These are phyloP conservation scores for Neonectria sp. DNA, from an alignment of 2,329 filamentous ascomycete species.

Conservation along the genomic window DNA sequence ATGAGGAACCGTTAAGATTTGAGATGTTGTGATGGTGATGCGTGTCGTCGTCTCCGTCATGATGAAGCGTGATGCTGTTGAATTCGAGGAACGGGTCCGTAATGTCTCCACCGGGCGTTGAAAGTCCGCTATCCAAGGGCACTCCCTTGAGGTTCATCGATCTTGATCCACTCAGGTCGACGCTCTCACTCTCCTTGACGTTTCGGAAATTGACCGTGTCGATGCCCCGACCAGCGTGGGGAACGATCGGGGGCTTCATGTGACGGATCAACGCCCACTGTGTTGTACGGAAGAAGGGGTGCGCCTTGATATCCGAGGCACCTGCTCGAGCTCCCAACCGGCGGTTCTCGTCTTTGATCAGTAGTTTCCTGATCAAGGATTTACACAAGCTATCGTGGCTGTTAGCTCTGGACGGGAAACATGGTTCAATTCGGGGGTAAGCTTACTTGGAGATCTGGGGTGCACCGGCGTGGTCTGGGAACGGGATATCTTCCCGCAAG, in stretches of 20 bases:
- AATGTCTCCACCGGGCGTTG: conserved; percentile 86
- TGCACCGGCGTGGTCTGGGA: conserved; percentile 88
- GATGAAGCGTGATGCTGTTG: conserved; percentile 97
- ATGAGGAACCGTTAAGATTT: conserved; percentile 13
- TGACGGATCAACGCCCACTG: conserved; percentile 98
- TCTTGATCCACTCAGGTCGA: conserved; percentile 81
- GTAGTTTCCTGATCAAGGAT: conserved; percentile 92
- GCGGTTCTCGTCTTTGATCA: conserved; percentile 98
- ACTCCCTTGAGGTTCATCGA: conserved; percentile 78
- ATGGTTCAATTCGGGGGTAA: background rate
- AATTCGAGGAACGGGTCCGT: conserved; percentile 98
- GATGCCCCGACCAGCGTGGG: conserved; percentile 88
- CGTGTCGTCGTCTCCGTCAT: conserved; percentile 86
- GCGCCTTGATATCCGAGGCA: conserved; percentile 95
- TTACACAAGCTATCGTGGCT: conserved; percentile 83
- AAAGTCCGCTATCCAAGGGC: conserved; percentile 86
- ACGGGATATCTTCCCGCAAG: conserved; percentile 93
- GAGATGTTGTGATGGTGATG: conserved; percentile 20
- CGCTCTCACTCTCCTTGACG: conserved; percentile 96
- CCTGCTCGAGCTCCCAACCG: conserved; percentile 94
- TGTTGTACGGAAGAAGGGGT: conserved; percentile 95
- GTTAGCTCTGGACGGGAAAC: conserved; percentile 33
- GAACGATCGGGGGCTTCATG: conserved; percentile 97
- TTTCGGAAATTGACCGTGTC: conserved; percentile 98
- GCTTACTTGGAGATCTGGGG: conserved; percentile 93